These are phyloP conservation scores for Pythium sp. DNA, from an alignment of 352 stramenopile species.

Conservation along the genomic window DNA sequence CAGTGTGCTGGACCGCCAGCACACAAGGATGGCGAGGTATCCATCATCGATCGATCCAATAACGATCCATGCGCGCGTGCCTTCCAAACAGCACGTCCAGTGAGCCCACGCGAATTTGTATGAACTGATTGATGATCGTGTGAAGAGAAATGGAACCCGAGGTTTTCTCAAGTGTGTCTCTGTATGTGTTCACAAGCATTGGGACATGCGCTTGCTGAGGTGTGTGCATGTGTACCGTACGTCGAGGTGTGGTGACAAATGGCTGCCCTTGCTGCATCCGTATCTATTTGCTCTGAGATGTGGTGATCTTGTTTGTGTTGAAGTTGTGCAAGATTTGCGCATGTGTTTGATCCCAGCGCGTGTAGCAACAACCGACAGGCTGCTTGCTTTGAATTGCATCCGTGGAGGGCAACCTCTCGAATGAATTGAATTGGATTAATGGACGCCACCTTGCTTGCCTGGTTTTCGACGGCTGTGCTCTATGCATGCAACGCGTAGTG, in stretches of 20 bases:
- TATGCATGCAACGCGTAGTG: background rate
- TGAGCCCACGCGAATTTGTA: background rate
- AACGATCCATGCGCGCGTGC: background rate
- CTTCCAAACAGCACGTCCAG: background rate
- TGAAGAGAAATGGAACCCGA: background rate
- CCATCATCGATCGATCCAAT: slow-evolving; percentile 1
- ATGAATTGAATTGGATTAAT: background rate
- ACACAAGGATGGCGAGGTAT: background rate
- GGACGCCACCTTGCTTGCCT: background rate
- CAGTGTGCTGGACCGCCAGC: background rate
- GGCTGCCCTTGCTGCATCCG: slow-evolving; percentile 2
- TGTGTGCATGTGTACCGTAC: background rate
- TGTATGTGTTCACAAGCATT: background rate
- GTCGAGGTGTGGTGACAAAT: slow-evolving; percentile 1
- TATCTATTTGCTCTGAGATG: slow-evolving; percentile 1
- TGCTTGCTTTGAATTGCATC: background rate
- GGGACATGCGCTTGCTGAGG: slow-evolving; percentile 10
- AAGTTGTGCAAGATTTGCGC: slow-evolving; percentile 7
- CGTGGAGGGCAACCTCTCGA: background rate
- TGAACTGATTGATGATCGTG: background rate
- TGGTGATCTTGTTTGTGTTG: slow-evolving; percentile 7
- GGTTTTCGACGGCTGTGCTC: background rate
- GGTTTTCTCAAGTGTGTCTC: background rate
- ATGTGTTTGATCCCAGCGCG: background rate
- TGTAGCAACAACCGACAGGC: background rate